Conservation (phyloP, 768 basidiomycete species). For the Mycena kentingensis region DNA sequence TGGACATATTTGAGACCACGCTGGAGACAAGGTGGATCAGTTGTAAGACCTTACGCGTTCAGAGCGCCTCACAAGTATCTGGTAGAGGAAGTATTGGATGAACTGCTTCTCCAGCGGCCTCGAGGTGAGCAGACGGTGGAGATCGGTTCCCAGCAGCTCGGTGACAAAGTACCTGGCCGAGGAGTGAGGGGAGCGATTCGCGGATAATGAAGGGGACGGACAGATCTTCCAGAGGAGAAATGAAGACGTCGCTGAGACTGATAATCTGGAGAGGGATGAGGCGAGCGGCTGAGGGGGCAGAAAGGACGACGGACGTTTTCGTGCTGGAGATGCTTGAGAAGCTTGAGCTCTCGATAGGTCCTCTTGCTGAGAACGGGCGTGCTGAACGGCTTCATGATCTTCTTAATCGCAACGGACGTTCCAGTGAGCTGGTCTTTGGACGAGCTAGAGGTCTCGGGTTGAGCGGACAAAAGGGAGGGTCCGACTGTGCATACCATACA, state of each 20-base stretch:
- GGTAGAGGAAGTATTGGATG: conserved; percentile 99
- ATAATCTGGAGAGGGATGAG: conserved; percentile 69
- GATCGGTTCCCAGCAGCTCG: conserved; percentile 95
- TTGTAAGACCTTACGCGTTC: not conserved
- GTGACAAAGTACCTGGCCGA: conserved; percentile 92
- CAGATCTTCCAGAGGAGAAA: conserved; percentile 99
- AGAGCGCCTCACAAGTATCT: conserved; percentile 76
- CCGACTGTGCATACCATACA: conserved; percentile 74
- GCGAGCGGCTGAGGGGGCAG: not conserved
- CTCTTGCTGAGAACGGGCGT: conserved; percentile 98
- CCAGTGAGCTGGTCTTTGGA: conserved; percentile 94
- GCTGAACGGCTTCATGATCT: conserved; percentile 99
- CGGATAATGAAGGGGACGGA: conserved; percentile 40
- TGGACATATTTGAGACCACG: conserved; percentile 99
- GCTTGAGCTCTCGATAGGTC: conserved; percentile 96
- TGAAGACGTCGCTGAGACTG: conserved; percentile 98
- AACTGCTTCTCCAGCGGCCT: conserved; percentile 99
- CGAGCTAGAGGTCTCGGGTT: conserved; percentile 57
- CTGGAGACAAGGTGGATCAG: conserved; percentile 40
- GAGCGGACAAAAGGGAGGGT: not conserved
- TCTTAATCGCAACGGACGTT: conserved; percentile 97
- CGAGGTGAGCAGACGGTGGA: conserved; percentile 94
- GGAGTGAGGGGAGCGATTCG: conserved; percentile 7
- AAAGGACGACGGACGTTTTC: conserved; percentile 73
- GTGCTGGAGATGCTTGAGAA: conserved; percentile 97